Conservation (phyloP, 371 early-diverging fungal genomes). For the Actinomortierella wolfii region DNA sequence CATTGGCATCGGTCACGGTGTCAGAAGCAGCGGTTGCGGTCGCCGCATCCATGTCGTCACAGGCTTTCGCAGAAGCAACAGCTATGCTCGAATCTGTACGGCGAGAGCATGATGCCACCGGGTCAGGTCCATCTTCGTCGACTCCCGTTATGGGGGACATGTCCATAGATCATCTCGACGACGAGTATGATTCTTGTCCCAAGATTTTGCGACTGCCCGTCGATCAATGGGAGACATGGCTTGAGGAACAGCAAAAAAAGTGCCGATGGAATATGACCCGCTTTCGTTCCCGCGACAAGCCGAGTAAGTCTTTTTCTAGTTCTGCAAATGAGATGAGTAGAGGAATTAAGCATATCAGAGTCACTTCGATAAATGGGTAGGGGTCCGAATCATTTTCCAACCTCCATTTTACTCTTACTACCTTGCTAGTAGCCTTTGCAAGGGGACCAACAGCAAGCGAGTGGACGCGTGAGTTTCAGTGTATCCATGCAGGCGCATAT, state of each 20-base stretch:
- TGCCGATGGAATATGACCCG: slow-evolving; percentile 43
- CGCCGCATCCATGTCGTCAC: neutral
- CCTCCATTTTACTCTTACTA: neutral
- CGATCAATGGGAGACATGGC: slow-evolving; percentile 39
- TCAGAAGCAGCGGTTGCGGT: neutral
- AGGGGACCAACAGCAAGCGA: slow-evolving; percentile 44
- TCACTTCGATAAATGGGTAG: neutral
- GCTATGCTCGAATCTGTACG: no score
- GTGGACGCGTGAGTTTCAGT: slow-evolving; percentile 44
- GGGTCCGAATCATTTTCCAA: neutral
- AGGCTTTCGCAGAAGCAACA: no score
- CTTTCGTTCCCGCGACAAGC: slow-evolving; percentile 30
- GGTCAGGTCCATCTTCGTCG: no score
- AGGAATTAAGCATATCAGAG: no score
- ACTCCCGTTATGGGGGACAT: neutral
- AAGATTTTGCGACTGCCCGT: slow-evolving; percentile 23
- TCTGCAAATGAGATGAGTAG: no score
- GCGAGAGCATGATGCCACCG: no score
- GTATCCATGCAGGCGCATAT: slow-evolving; percentile 43
- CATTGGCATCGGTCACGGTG: neutral
- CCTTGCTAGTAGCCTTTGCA: slow-evolving; percentile 18
- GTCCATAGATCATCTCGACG: neutral
- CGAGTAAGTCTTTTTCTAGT: slow-evolving; percentile 12
- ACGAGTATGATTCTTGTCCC: slow-evolving; percentile 10
- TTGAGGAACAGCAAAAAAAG: slow-evolving; percentile 20